A percentile compares a stretch with the other conserved stretches of the same genome.
Conservation (phyloP, 148 eudicot genomes). For the Rhododendron griersonianum region DNA sequence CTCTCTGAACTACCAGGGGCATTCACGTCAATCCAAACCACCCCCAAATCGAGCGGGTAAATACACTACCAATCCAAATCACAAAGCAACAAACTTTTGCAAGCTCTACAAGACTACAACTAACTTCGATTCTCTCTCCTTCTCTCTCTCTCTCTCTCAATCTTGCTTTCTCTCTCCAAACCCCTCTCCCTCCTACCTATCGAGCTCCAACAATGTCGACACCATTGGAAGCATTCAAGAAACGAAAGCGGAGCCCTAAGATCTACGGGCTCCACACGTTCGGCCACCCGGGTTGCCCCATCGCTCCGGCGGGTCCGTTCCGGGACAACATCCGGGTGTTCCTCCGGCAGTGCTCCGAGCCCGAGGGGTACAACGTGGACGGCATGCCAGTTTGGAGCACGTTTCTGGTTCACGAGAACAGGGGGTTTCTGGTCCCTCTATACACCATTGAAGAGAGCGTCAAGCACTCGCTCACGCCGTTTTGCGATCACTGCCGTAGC, state of each 20-base stretch:
- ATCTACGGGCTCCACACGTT: slow-evolving; percentile 37
- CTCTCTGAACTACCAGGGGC: background rate
- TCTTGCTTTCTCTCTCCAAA: background rate
- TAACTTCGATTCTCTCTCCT: background rate
- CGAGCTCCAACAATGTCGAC: slow-evolving; percentile 8
- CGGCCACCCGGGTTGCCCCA: slow-evolving; percentile 32
- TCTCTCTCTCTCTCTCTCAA: background rate
- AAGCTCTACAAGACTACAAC: slow-evolving; percentile 4
- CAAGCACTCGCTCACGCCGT: slow-evolving; percentile 26
- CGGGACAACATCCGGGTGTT: slow-evolving; percentile 36
- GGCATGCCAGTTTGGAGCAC: slow-evolving; percentile 49
- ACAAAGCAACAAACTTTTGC: slow-evolving; percentile 10
- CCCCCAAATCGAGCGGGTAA: slow-evolving; percentile 4
- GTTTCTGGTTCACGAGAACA: slow-evolving; percentile 26
- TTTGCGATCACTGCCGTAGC: slow-evolving; percentile 76
- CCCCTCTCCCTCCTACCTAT: background rate
- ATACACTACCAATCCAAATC: background rate
- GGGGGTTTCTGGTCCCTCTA: slow-evolving; percentile 33
- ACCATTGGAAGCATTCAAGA: slow-evolving; percentile 14
- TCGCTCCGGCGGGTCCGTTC: slow-evolving; percentile 26
- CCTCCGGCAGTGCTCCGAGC: slow-evolving; percentile 34
- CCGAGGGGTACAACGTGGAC: slow-evolving; percentile 30
- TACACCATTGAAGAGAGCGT: slow-evolving; percentile 47
- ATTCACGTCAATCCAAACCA: background rate
- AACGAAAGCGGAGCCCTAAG: slow-evolving; percentile 17